These are phyloP conservation scores for Withania somnifera DNA, from an alignment of 305 asterid genomes.

Conservation along the genomic window DNA sequence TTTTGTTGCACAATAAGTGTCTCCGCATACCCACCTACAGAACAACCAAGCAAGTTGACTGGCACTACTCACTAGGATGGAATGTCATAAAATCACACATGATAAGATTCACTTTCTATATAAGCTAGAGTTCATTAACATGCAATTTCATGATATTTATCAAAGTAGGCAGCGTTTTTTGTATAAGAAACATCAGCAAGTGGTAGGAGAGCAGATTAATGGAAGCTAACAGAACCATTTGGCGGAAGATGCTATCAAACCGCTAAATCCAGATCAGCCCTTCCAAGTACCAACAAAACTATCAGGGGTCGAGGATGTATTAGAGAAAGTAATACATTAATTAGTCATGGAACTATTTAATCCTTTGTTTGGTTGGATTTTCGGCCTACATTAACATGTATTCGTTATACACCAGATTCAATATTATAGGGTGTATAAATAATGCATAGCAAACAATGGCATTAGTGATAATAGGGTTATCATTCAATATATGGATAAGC, in stretches of 20 bases:
- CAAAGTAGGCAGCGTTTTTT: background rate
- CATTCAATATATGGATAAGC: too few relatives aligned
- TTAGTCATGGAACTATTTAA: too few relatives aligned
- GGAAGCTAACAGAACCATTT: background rate
- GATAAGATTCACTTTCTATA: background rate
- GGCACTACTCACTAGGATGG: background rate
- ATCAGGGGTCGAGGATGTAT: too few relatives aligned
- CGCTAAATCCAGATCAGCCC: background rate
- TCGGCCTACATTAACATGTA: too few relatives aligned
- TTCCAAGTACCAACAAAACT: background rate
- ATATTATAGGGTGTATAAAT: too few relatives aligned
- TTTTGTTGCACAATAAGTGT: conserved; percentile 59
- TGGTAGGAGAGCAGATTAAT: background rate
- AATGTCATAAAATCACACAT: background rate
- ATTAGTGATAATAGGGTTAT: too few relatives aligned
- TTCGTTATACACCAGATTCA: too few relatives aligned
- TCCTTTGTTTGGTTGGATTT: too few relatives aligned
- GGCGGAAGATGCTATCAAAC: background rate
- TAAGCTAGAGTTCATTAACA: background rate
- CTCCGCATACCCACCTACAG: conserved; percentile 82
- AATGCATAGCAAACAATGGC: too few relatives aligned
- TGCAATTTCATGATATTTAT: background rate
- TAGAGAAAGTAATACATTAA: too few relatives aligned
- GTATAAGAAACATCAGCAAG: background rate
- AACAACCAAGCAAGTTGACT: conserved; percentile 2